A percentile compares a stretch with the other conserved stretches of the same genome.
phyloP scores from a whole-genome alignment of 2,329 filamentous ascomycete genomes.

The Monilinia fructigena region DNA sequence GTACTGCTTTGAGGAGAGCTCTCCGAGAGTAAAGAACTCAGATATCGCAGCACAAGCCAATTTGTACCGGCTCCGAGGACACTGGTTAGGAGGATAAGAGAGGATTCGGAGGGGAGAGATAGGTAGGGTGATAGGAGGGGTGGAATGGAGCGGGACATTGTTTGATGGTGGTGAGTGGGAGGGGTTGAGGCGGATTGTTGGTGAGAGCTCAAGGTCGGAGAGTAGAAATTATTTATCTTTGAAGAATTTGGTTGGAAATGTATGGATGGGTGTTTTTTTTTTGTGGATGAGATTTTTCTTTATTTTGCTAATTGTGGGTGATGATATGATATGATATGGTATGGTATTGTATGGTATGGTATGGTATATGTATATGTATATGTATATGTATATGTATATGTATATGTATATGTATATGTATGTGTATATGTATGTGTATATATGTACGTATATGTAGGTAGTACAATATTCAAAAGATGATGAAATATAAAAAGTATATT shows the following conservation, averaged over 20 bases:
- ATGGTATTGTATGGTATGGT: too few relatives aligned
- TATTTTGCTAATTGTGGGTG: too few relatives aligned
- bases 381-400: too few relatives aligned
- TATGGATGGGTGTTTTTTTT: neutral
- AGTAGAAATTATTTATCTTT: neutral
- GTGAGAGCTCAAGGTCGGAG: neutral
- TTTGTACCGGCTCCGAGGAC: conserved; percentile 64
- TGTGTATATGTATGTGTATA: too few relatives aligned
- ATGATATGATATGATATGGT: too few relatives aligned
- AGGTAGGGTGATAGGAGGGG: conserved; percentile 65
- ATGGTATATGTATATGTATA: too few relatives aligned
- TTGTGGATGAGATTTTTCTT: too few relatives aligned
- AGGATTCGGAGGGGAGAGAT: conserved; percentile 54
- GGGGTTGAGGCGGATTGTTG: neutral
- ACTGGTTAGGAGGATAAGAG: conserved; percentile 65
- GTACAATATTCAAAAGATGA: too few relatives aligned
- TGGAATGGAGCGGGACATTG: conserved; percentile 45
- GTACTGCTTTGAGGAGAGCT: neutral
- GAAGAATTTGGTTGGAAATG: too few relatives aligned
- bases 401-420: too few relatives aligned
- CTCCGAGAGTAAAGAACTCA: conserved; percentile 39
- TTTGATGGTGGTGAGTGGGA: neutral
- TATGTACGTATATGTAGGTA: too few relatives aligned
- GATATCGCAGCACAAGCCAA: conserved; percentile 61
- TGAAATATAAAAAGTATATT: too few relatives aligned